Percentiles rank a stretch among this genome's conserved stretches.
These are phyloP conservation scores for Ceratopteris richardii DNA, from an alignment of 75 land plant species.

Conservation along the genomic window DNA sequence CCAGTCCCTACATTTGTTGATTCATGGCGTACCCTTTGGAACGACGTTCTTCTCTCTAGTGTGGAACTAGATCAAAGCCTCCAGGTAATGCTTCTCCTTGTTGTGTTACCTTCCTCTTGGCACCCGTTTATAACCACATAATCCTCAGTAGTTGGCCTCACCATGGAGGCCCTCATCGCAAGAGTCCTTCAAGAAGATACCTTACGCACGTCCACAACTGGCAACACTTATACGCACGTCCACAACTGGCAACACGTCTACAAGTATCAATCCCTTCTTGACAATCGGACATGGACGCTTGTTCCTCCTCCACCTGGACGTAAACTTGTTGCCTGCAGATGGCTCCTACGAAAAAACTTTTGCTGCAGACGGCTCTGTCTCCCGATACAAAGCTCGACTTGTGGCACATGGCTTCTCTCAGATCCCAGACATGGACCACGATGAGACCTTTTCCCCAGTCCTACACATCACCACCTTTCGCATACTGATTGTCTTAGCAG, in stretches of 20 bases:
- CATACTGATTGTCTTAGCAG: too few relatives aligned
- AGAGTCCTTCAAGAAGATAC: neutral
- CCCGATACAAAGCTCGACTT: constrained; percentile 3
- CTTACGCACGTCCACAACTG: too few relatives aligned
- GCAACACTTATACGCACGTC: too few relatives aligned
- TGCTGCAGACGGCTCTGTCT: constrained; percentile 11
- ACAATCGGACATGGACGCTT: too few relatives aligned
- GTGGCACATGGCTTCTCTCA: constrained; percentile 6
- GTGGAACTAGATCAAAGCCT: too few relatives aligned
- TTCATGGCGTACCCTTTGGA: too few relatives aligned
- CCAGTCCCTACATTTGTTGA: too few relatives aligned
- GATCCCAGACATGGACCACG: constrained; percentile 5
- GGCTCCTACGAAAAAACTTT: constrained; percentile 6
- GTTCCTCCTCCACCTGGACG: too few relatives aligned
- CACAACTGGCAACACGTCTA: too few relatives aligned
- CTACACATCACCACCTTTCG: too few relatives aligned
- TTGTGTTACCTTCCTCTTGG: neutral
- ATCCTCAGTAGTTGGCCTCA: neutral
- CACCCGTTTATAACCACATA: neutral
- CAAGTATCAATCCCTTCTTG: constrained; percentile 8
- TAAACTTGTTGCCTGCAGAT: constrained; percentile 3
- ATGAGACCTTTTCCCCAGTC: constrained; percentile 1
- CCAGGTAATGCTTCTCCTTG: too few relatives aligned
- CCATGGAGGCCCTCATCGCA: neutral
- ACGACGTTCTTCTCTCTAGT: too few relatives aligned